Conservation (phyloP, 2,329 filamentous ascomycete genomes). For the Endothia cerciana region DNA sequence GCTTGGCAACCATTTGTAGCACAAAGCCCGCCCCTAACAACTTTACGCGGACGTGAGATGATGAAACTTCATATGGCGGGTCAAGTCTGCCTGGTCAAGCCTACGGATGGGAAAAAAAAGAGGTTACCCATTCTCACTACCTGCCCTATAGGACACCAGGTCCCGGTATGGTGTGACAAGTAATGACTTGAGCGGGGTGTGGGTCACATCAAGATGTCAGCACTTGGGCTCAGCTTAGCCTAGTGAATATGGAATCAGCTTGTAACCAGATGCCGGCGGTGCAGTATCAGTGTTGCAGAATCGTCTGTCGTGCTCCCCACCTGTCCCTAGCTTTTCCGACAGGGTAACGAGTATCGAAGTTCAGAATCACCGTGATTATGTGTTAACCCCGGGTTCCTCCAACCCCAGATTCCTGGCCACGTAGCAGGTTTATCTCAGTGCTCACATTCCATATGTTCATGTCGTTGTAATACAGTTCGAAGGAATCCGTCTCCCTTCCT, state of each 20-base stretch:
- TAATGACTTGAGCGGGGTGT: constrained; percentile 7
- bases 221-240: constrained; percentile 16
- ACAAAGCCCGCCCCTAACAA: neutral
- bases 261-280: neutral
- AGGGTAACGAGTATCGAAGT: neutral
- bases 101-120: neutral
- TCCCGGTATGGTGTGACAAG: constrained; percentile 10
- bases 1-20: neutral
- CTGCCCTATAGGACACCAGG: neutral
- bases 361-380: neutral
- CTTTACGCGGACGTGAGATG: neutral
- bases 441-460: neutral
- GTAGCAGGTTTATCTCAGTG: neutral
- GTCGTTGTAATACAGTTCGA: neutral
- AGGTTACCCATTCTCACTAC: neutral
- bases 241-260: constrained; percentile 17
- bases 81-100: neutral
- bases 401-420: neutral
- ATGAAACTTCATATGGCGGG: neutral
- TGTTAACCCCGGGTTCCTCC: neutral
- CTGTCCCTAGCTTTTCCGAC: neutral
- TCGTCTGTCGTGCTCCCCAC: neutral
- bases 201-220: constrained; percentile 23
- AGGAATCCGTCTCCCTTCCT: neutral
- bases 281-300: neutral